Evolutionary conservation across 2,329 filamentous ascomycete genomes (phyloP), one percentile per base, ranked within the genome.

Genomic region (Paecilomyces formosus): DNA sequence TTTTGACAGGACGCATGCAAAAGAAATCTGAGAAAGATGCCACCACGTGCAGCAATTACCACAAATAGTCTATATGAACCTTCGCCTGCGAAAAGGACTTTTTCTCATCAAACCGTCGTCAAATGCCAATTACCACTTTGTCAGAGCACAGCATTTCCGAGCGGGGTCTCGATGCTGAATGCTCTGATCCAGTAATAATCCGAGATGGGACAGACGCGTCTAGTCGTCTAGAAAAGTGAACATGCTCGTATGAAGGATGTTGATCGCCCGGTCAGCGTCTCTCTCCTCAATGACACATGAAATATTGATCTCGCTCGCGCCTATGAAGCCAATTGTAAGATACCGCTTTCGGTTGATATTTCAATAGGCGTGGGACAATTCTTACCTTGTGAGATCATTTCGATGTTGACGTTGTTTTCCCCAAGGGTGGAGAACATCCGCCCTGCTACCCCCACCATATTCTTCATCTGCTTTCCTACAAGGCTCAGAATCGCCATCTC

Each of bases 341-440:
- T 22, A 35, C 31, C n/a, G 21, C 26, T 49, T 8, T 33, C 15
- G 49, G 65, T 53, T 62, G 33, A 53, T 21, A 21, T 21, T 51
- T 22, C 55, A 45, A 45, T 45, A 7, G n/a, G 9, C 8, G 7
- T 18, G 39, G n/a, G 15, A 21, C 3, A n/a, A 45, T 59, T 62
- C 81, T 69, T 81, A 93, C 94, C 94, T 79, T 99, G 94, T 24
- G 91, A 96, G 65, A 99, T 99, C 94, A 99, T 99, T 78, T 99
- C 94, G 66, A 99, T 91, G 73, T 99, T 99, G 70, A 99, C 87
- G 67, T 90, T 89, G 72, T 96, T 89, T 71, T 97, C 90, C 51
- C 94, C 94, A 18, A 99, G 80, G 1, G 92, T 95, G 54, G 89
- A 90, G 75, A 99, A 97, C 89, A 99, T 97, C 66, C 85, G 87